These are phyloP conservation scores for Globisporangium nagaii DNA, from an alignment of 352 stramenopile species.

Conservation along the genomic window DNA sequence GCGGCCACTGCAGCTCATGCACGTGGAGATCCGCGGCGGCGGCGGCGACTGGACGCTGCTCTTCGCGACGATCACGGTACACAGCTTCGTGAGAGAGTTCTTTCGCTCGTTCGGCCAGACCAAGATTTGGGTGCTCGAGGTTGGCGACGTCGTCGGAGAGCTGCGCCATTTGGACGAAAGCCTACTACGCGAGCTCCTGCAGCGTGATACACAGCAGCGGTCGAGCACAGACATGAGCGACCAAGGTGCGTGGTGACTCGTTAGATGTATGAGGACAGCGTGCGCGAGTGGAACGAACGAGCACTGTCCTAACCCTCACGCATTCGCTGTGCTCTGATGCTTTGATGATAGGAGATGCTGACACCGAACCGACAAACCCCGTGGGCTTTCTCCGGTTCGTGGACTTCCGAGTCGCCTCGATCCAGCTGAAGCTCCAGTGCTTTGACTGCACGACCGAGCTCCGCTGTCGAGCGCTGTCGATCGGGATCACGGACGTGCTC, in stretches of 20 bases:
- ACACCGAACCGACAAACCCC: constrained; percentile 20
- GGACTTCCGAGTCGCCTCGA: constrained; percentile 34
- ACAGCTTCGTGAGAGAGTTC: constrained; percentile 52
- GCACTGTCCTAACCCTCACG: not conserved
- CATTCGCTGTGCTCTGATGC: not conserved
- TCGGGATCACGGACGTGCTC: constrained; percentile 60
- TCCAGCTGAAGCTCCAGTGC: constrained; percentile 27
- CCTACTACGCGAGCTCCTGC: constrained; percentile 20
- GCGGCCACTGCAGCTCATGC: constrained; percentile 34
- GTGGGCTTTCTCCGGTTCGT: constrained; percentile 65
- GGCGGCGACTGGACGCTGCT: constrained; percentile 31
- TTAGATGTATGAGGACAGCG: too few species aligned
- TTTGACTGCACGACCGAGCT: constrained; percentile 30
- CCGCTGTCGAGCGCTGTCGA: constrained; percentile 31
- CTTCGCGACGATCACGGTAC: constrained; percentile 39
- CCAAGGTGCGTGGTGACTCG: not conserved
- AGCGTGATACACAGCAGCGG: constrained; percentile 5
- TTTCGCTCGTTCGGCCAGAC: constrained; percentile 70
- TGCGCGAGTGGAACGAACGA: too few species aligned
- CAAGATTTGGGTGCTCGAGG: constrained; percentile 57
- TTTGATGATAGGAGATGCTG: not conserved
- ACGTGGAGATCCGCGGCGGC: constrained; percentile 31
- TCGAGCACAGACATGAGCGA: not conserved
- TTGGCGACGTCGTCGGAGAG: constrained; percentile 39
- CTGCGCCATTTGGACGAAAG: constrained; percentile 33